These are phyloP conservation scores for Xylariaceae sp. DNA, from an alignment of 2,329 filamentous ascomycete genomes.

Conservation along the genomic window DNA sequence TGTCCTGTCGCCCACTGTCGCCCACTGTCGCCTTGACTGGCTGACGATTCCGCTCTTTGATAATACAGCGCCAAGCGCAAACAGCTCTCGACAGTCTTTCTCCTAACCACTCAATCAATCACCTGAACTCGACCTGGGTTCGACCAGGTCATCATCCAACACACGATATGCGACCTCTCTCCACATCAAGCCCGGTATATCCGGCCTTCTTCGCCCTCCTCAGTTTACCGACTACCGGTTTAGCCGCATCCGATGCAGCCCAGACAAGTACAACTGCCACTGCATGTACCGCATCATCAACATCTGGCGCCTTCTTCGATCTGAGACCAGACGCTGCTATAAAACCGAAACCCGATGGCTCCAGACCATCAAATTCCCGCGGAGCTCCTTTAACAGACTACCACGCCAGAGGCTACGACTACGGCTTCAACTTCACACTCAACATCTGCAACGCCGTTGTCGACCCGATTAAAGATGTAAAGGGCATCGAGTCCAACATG, in stretches of 20 bases:
- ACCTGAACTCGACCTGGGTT: too few species aligned
- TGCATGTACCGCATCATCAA: conserved; percentile 54
- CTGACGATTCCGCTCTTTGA: too few species aligned
- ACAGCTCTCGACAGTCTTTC: too few species aligned
- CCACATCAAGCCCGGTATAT: conserved; percentile 21
- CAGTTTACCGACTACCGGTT: conserved; percentile 29
- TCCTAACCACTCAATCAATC: too few species aligned
- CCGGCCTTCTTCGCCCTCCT: conserved; percentile 35
- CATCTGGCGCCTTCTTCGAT: conserved; percentile 56
- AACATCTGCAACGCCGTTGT: conserved; percentile 80
- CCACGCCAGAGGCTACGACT: conserved; percentile 69
- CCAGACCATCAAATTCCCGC: conserved; percentile 38
- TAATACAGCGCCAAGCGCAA: too few species aligned
- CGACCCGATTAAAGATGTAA: conserved; percentile 57
- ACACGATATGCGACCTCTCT: conserved; percentile 24
- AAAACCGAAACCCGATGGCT: conserved; percentile 37
- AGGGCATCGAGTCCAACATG: conserved; percentile 56
- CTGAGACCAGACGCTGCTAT: conserved; percentile 52
- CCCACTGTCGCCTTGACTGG: too few species aligned
- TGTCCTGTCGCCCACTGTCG: too few species aligned
- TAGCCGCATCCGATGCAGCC: conserved; percentile 33
- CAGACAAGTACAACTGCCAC: conserved; percentile 40
- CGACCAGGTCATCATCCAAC: background rate
- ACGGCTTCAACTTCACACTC: conserved; percentile 75
- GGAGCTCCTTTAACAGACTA: conserved; percentile 48